phyloP scores from a whole-genome alignment of 352 stramenopile genomes.

The Phytopythium ostracodes region DNA sequence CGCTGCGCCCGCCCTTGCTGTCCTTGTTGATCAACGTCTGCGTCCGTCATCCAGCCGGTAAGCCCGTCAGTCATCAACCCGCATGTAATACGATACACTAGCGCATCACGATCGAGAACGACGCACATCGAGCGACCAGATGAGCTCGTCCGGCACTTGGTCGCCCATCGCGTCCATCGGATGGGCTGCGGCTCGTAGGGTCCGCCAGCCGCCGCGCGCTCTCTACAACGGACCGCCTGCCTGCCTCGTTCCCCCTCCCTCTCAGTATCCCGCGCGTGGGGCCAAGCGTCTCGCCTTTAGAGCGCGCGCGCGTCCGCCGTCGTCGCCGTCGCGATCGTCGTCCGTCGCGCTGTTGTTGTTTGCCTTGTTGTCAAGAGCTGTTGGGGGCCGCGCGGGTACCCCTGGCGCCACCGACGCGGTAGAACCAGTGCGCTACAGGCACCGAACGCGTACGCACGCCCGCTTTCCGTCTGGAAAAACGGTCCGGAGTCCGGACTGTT shows the following conservation, averaged over 20 bases:
- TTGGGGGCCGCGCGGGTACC: background rate
- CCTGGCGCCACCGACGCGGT: background rate
- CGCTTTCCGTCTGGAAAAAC: no score
- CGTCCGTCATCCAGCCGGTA: background rate
- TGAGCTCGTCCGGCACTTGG: slow-evolving; percentile 60
- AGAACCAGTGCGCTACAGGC: background rate
- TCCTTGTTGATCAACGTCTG: slow-evolving; percentile 46
- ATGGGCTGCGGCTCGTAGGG: no score
- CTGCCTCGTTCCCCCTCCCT: background rate
- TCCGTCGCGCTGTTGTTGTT: background rate
- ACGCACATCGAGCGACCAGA: slow-evolving; percentile 70
- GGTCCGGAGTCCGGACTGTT: background rate
- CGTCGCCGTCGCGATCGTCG: background rate
- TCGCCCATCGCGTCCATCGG: slow-evolving; percentile 29
- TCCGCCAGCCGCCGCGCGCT: no score
- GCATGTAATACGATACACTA: background rate
- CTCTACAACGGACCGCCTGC: background rate
- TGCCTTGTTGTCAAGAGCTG: background rate
- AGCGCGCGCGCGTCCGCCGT: background rate
- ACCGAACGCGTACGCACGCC: slow-evolving; percentile 1
- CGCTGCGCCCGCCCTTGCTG: slow-evolving; percentile 16
- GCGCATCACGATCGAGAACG: background rate
- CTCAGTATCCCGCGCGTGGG: background rate
- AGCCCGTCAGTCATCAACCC: background rate
- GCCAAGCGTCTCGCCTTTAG: background rate